A percentile compares a stretch with the other conserved stretches of the same genome.
Evolutionary conservation across 306 rosid genomes (phyloP).

Genomic region (Fragaria ananassa): DNA sequence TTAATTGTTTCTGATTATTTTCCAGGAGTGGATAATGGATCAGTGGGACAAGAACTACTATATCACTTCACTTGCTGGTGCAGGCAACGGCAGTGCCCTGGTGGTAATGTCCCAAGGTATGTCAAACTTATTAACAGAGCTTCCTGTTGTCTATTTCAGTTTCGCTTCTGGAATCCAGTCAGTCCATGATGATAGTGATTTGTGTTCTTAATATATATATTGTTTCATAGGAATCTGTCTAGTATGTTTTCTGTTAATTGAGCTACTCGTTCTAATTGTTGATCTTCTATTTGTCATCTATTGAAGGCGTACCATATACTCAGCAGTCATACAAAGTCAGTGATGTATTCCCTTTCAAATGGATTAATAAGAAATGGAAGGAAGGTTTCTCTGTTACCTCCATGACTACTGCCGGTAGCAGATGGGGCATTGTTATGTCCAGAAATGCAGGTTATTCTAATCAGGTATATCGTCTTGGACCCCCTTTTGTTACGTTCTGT

Average conservation of each 20-base stretch:
- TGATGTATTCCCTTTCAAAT: conserved; percentile 47
- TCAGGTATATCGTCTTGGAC: conserved; percentile 29
- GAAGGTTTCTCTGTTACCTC: conserved; percentile 46
- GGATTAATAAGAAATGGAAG: conserved; percentile 51
- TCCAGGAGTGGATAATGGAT: conserved; percentile 49
- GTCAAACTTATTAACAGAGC: not conserved
- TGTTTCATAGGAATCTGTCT: not conserved
- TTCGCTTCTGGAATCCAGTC: not conserved
- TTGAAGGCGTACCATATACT: conserved; percentile 40
- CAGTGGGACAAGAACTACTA: conserved; percentile 51
- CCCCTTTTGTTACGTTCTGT: not conserved
- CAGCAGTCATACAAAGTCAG: conserved; percentile 53
- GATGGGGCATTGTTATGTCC: conserved; percentile 50
- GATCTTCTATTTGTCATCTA: not conserved
- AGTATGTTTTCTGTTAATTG: not conserved
- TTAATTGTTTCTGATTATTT: conserved; percentile 6
- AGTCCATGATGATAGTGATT: not conserved
- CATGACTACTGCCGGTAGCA: conserved; percentile 44
- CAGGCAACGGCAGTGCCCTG: conserved; percentile 38
- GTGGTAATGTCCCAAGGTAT: conserved; percentile 49
- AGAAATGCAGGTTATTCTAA: conserved; percentile 39
- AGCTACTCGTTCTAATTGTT: not conserved
- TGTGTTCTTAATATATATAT: too few species aligned
- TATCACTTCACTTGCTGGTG: conserved; percentile 43
- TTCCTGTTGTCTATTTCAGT: not conserved